Evolutionary conservation across 108 stramenopile species (phyloP), one percentile per base, ranked within the genome.

Genomic region (Cyclotella sp.): DNA sequence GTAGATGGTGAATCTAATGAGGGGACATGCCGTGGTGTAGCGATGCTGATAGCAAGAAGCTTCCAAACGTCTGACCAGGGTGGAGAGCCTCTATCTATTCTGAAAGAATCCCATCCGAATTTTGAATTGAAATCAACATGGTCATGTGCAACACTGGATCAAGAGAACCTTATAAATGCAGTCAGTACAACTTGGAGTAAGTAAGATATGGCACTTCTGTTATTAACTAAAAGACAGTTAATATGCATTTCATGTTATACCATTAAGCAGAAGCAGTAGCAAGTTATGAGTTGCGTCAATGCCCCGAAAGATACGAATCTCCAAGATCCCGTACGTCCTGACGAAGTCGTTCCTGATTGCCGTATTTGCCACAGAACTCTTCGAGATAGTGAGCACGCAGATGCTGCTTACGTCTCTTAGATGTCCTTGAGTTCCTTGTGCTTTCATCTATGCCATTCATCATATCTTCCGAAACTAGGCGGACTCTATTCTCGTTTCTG

Each of bases 11-110:
- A 87, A 22, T 79, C 86, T 11, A 47, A 55, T 9, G 93, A 94
- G 60, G 91, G 87, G 21, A 94, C 90, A 3, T 89, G 88, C 52
- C 85, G 93, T 21, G 93, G 93, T 21, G 91, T 87, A 22, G 91
- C 90, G 0, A 47, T 81, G 19, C 51, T 90, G 73, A 75, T 94
- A 29, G 86, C 85, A 5, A 60, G 40, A 41, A 14, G 59, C 60
- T 18, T 63, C 70, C 74, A 18, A n/a, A 30, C 52, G 19, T 16
- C 6, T 29, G 51, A 68, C 15, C 8, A 13, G 26, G 67, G 47
- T 4, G 42, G 40, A 43, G 73, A 74, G 73, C 11, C 40, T 42
- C 24, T 74, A 47, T 30, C 18, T 3, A 44, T 74, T 19, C 29
- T 28, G 62, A 24, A 44, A 5, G 19, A 74, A 22, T 59, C 59